phyloP scores from a whole-genome alignment of 768 basidiomycete species.

The Leccinum boreale region DNA sequence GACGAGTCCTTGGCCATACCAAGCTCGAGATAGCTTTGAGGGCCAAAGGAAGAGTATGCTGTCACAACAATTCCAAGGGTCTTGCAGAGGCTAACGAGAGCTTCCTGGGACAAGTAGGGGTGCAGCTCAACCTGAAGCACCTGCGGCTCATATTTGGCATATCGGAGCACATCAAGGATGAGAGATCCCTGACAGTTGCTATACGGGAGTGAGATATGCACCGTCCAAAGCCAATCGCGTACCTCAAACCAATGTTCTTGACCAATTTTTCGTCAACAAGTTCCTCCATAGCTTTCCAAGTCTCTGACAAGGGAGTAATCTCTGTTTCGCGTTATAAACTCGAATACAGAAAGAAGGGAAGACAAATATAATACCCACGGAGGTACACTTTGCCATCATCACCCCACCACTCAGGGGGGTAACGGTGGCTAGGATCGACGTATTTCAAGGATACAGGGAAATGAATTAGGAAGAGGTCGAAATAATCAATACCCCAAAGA shows the following conservation, averaged over 20 bases:
- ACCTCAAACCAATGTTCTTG: constrained; percentile 82
- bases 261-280: constrained; percentile 67
- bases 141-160: constrained; percentile 62
- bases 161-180: constrained; percentile 73
- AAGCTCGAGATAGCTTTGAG: constrained; percentile 62
- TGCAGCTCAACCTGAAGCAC: constrained; percentile 62
- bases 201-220: constrained; percentile 1
- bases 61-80: constrained; percentile 48
- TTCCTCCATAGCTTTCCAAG: constrained; percentile 80
- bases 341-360: not conserved
- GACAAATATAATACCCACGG: constrained; percentile 37
- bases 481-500: constrained; percentile 83
- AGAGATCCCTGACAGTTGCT: constrained; percentile 76
- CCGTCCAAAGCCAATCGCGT: constrained; percentile 4
- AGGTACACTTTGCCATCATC: constrained; percentile 68
- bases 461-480: constrained; percentile 79
- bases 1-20: constrained; percentile 48
- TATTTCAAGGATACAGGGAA: constrained; percentile 83
- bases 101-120: constrained; percentile 51
- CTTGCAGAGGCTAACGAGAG: constrained; percentile 42
- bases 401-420: constrained; percentile 81
- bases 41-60: constrained; percentile 56
- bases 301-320: constrained; percentile 73
- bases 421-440: constrained; percentile 70
- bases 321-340: constrained; percentile 32